Evolutionary conservation across 768 basidiomycete genomes (phyloP), one percentile per base, ranked within the genome.

Genomic region (Kwoniella sp.): DNA sequence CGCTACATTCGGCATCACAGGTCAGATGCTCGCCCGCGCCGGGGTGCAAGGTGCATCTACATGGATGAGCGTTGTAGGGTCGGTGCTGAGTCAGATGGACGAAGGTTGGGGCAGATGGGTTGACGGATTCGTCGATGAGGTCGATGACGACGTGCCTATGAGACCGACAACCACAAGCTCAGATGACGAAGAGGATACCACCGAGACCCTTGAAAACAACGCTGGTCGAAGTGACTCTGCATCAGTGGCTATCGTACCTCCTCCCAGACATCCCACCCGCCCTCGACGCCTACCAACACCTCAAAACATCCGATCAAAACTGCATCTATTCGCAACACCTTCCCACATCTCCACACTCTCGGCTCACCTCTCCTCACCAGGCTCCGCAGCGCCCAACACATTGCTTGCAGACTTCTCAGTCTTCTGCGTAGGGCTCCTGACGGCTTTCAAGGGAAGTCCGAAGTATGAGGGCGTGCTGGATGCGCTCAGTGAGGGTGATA

Each of bases 391-490:
- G 15, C 60, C 73, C 82, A 26, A 80, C 82, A 63, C 81, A 82
- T 0, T 75, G 78, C 2, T 75, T 82, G 15, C 83, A 85, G 83
- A 84, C 4, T 76, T 93, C n/a, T 83, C 89, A 55, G 68, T 75
- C 1, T 86, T 89, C 75, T 76, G 91, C 17, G 78, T 88, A 20
- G 83, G 86, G 3, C 81, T 94, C 22, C 82, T 83, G 17, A 79
- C 82, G 0, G 84, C 86, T 1, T 92, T 79, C 57, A 65, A 73
- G 41, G 79, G 89, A 85, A 86, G 90, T 0, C 76, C 84, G 13
- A 82, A 84, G 60, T 83, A 84, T 66, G 86, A 88, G 58, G 80
- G 82, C 17, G 81, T 92, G 0, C 84, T 93, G 13, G 84, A 86
- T 31, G 81, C 68, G 7, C 59, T 82, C 82, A 1, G 82, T 5